A percentile compares a stretch with the other conserved stretches of the same genome.
Conservation (phyloP, 805 yeast genomes). For the Priceomyces carsonii region DNA sequence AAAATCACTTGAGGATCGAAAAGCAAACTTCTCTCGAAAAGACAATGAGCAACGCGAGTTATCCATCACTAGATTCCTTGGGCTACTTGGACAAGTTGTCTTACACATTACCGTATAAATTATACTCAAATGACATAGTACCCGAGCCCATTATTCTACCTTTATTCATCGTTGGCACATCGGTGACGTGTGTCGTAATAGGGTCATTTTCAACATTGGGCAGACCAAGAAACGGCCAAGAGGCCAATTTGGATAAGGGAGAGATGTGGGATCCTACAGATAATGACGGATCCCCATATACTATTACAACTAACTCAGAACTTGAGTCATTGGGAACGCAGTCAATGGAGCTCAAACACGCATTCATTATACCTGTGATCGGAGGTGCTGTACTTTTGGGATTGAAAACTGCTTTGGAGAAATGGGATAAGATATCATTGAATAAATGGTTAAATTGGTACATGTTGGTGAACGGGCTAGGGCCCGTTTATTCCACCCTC, state of each 20-base stretch:
- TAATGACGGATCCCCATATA: slow-evolving; percentile 13
- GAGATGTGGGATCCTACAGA: slow-evolving; percentile 20
- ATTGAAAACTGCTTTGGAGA: slow-evolving; percentile 37
- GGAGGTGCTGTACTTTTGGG: slow-evolving; percentile 41
- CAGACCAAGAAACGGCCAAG: slow-evolving; percentile 24
- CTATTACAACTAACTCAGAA: slow-evolving; percentile 5
- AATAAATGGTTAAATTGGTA: slow-evolving; percentile 34
- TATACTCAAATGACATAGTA: slow-evolving; percentile 1
- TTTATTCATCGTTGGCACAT: slow-evolving; percentile 17
- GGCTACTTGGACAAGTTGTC: slow-evolving; percentile 4
- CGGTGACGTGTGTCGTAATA: slow-evolving; percentile 21
- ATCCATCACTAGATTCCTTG: slow-evolving; percentile 1
- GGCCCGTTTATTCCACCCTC: slow-evolving; percentile 30
- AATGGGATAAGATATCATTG: slow-evolving; percentile 29
- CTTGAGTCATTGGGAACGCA: slow-evolving; percentile 5
- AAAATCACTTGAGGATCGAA: no score
- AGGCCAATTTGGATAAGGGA: slow-evolving; percentile 15
- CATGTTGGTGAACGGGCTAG: slow-evolving; percentile 31
- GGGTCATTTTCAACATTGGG: slow-evolving; percentile 21
- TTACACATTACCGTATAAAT: not conserved
- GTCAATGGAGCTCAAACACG: slow-evolving; percentile 22
- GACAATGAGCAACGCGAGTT: not conserved
- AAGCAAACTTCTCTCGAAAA: no score
- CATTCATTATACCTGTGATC: slow-evolving; percentile 44
- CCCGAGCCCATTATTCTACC: slow-evolving; percentile 7